Evolutionary conservation across 1,284 basidiomycete genomes (phyloP), one percentile per base, ranked within the genome.

Genomic region (Hypsizygus ulmarius): DNA sequence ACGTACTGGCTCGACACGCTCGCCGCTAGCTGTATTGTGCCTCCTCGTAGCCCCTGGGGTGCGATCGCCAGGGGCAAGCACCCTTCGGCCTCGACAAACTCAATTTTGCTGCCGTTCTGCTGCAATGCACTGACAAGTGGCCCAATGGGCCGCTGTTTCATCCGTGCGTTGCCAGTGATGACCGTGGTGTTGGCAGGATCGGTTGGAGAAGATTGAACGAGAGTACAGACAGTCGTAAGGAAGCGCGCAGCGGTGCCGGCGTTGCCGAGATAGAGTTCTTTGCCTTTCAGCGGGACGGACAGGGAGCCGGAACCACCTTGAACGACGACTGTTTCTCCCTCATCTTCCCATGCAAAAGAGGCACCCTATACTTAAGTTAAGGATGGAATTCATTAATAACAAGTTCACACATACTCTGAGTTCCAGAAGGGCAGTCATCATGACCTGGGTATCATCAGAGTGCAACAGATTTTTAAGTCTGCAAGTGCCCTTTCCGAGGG

Each of bases 1-100:
- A 99, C 97, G 64, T 99, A 99, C 84, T 99, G 97, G 58, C 90
- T 93, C 8, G 94, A 97, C 7, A 99, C 92, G 61, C 84, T 93
- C 2, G 97, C 97, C 1, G 95, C 89, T 46, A 99, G 84, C 63
- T 87, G 78, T 62, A 99, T 94, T 18, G 72, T 79, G 0, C 88
- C 87, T 14, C 96, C 97, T 45, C 78, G 79, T 47, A 98, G 80
- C 3, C 95, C 93, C n/a, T 86, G 79, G 0, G 89, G 84, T 0
- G 79, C 78, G 58, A 99, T 96, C 27, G 83, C 76, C 14, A 99
- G 86, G 0, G 97, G 96, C 5, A 98, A 81, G 62, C 92, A 95
- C 18, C 94, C 94, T 37, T 83, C 68, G 3, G 78, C 77, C 64
- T 93, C 93, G 48, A 87, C 70, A 64, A 90, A 99, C 32, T 80